phyloP scores from a whole-genome alignment of 2,329 filamentous ascomycete genomes.

The Pyricularia sp. region DNA sequence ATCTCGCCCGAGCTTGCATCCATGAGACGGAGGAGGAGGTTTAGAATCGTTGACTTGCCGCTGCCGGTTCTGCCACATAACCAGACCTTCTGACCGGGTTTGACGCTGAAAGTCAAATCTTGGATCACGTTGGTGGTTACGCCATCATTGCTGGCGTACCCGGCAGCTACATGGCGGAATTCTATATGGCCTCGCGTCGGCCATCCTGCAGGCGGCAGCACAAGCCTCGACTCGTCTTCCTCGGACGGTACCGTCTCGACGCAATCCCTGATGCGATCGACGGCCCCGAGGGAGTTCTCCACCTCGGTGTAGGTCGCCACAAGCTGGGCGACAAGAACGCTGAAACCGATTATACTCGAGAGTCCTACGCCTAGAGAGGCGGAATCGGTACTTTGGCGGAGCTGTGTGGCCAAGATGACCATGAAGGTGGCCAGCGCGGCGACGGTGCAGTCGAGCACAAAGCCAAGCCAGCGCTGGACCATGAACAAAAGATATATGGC shows the following conservation, averaged over 20 bases:
- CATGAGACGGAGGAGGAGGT: not conserved
- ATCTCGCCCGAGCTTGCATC: not conserved
- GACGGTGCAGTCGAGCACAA: conserved; percentile 28
- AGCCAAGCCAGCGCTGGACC: conserved; percentile 44
- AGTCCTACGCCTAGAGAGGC: conserved; percentile 22
- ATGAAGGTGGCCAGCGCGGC: conserved; percentile 24
- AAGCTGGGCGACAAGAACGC: not conserved
- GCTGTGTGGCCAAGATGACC: conserved; percentile 23
- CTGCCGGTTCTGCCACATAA: not conserved
- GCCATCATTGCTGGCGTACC: not conserved
- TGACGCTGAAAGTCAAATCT: not conserved
- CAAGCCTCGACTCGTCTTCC: not conserved
- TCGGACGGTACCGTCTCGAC: not conserved
- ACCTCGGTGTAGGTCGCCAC: conserved; percentile 5
- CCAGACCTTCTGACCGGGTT: not conserved
- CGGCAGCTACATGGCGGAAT: conserved; percentile 6
- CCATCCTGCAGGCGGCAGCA: conserved; percentile 1
- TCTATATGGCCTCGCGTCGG: conserved; percentile 3
- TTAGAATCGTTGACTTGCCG: not conserved
- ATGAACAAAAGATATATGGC: conserved; percentile 48
- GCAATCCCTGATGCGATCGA: conserved; percentile 14
- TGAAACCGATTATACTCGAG: conserved; percentile 17
- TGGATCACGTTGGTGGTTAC: not conserved
- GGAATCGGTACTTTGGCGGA: conserved; percentile 18
- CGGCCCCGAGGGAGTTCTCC: conserved; percentile 17